Evolutionary conservation across 345 rosid genomes (phyloP).

Genomic region (Bretschneidera sinensis): DNA sequence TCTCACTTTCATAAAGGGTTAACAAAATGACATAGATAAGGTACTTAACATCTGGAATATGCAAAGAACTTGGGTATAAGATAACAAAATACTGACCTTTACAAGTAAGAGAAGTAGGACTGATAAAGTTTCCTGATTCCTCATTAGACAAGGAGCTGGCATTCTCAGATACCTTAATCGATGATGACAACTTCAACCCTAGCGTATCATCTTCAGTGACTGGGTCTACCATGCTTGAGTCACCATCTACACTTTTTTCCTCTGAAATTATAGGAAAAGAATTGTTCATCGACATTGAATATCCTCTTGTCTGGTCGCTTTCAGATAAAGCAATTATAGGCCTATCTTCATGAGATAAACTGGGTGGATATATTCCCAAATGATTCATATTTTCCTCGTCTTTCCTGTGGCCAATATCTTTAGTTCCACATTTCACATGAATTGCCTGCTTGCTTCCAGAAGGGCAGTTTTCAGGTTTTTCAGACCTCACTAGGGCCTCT

Average conservation of each 20-base stretch:
- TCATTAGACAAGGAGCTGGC: slow-evolving; percentile 40
- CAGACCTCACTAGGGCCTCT: slow-evolving; percentile 68
- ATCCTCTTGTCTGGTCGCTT: slow-evolving; percentile 15
- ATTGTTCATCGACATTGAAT: slow-evolving; percentile 20
- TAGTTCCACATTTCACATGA: slow-evolving; percentile 29
- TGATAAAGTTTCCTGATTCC: slow-evolving; percentile 33
- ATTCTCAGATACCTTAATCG: slow-evolving; percentile 40
- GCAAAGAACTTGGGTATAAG: neutral
- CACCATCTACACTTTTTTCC: slow-evolving; percentile 25
- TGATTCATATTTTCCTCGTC: slow-evolving; percentile 21
- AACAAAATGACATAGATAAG: neutral
- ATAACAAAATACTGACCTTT: slow-evolving; percentile 45
- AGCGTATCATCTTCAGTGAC: slow-evolving; percentile 37
- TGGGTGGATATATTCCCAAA: slow-evolving; percentile 25
- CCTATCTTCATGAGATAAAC: slow-evolving; percentile 27
- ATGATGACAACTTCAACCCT: slow-evolving; percentile 48
- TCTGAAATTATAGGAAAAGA: slow-evolving; percentile 19
- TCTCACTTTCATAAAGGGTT: neutral
- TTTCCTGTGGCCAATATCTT: slow-evolving; percentile 23
- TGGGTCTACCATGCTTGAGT: slow-evolving; percentile 32
- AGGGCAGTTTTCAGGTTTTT: slow-evolving; percentile 32
- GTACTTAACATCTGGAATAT: slow-evolving; percentile 11
- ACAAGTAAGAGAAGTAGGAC: slow-evolving; percentile 55
- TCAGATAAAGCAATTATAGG: slow-evolving; percentile 23
- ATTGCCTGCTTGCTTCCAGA: slow-evolving; percentile 24